Percentiles rank a stretch among this genome's conserved stretches.
These are phyloP conservation scores for Anthracocystis panici-leucophaei DNA, from an alignment of 1,284 basidiomycete genomes.

Conservation along the genomic window DNA sequence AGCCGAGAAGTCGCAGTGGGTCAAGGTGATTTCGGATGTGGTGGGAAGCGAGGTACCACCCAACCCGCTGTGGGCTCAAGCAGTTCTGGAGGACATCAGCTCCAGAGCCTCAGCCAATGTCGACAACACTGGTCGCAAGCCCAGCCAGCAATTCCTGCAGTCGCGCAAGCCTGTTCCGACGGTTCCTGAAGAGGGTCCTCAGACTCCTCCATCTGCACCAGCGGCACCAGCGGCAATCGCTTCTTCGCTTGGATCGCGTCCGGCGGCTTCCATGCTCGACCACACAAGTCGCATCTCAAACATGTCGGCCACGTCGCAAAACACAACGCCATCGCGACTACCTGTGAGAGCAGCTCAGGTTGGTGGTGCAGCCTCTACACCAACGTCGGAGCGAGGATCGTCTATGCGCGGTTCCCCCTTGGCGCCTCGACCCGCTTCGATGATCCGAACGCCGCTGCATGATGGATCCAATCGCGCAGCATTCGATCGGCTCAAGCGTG, in stretches of 20 bases:
- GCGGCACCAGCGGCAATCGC: background rate
- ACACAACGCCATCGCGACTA: slow-evolving; percentile 36
- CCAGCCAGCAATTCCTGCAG: slow-evolving; percentile 29
- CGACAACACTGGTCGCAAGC: slow-evolving; percentile 16
- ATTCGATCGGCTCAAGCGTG: slow-evolving; percentile 48
- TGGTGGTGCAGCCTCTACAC: slow-evolving; percentile 9
- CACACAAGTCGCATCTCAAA: slow-evolving; percentile 25
- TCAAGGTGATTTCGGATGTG: slow-evolving; percentile 69
- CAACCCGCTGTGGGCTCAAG: slow-evolving; percentile 64
- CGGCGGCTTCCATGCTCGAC: slow-evolving; percentile 12
- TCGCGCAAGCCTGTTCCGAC: slow-evolving; percentile 35
- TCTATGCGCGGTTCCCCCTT: slow-evolving; percentile 26
- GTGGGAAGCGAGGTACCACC: slow-evolving; percentile 51
- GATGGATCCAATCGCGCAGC: slow-evolving; percentile 40
- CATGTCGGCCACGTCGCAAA: slow-evolving; percentile 12
- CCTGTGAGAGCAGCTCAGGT: slow-evolving; percentile 28
- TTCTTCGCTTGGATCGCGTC: background rate
- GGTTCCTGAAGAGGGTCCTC: slow-evolving; percentile 29
- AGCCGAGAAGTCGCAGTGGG: slow-evolving; percentile 88
- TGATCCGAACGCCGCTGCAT: slow-evolving; percentile 39
- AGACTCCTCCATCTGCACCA: slow-evolving; percentile 18
- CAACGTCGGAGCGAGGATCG: slow-evolving; percentile 17
- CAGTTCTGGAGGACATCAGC: slow-evolving; percentile 30
- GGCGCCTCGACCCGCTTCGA: slow-evolving; percentile 28
- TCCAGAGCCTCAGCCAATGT: background rate